Evolutionary conservation across 495 filamentous ascomycete genomes (phyloP).

Genomic region (Hypomontagnella submonticulosa): DNA sequence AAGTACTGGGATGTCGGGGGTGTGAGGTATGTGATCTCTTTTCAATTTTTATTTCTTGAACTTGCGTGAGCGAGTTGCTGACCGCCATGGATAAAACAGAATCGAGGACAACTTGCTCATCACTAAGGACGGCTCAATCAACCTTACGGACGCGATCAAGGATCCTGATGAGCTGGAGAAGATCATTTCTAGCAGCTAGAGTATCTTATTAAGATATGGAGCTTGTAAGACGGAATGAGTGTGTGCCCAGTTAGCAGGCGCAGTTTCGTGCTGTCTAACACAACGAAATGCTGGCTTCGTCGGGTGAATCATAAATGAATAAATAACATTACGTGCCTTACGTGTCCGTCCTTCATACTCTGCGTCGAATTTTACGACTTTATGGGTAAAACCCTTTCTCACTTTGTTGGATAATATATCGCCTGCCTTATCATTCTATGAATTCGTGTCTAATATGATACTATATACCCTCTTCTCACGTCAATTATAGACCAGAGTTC

Average conservation of each 20-base stretch:
- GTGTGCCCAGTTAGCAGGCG: too few relatives aligned
- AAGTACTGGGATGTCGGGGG: conserved; percentile 92
- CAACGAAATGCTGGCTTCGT: background rate
- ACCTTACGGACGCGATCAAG: conserved; percentile 82
- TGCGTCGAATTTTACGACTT: too few relatives aligned
- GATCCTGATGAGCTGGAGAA: conserved; percentile 75
- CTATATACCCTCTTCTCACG: too few relatives aligned
- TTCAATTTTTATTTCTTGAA: background rate
- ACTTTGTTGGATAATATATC: too few relatives aligned
- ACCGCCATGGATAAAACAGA: conserved; percentile 45
- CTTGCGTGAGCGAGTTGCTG: background rate
- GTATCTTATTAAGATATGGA: background rate
- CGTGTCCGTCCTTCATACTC: too few relatives aligned
- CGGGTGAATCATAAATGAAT: background rate
- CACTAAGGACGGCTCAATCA: conserved; percentile 78
- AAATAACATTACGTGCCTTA: background rate
- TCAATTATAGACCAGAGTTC: too few relatives aligned
- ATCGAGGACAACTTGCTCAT: conserved; percentile 80
- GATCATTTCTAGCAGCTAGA: conserved; percentile 55
- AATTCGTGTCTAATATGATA: too few relatives aligned
- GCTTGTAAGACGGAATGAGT: background rate
- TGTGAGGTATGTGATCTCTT: conserved; percentile 63
- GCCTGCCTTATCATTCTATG: too few relatives aligned
- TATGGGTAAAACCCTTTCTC: too few relatives aligned
- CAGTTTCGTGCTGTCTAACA: background rate